Evolutionary conservation across 495 filamentous ascomycete species (phyloP), one percentile per base, ranked within the genome.

Genomic region (Penicillium alfredii): DNA sequence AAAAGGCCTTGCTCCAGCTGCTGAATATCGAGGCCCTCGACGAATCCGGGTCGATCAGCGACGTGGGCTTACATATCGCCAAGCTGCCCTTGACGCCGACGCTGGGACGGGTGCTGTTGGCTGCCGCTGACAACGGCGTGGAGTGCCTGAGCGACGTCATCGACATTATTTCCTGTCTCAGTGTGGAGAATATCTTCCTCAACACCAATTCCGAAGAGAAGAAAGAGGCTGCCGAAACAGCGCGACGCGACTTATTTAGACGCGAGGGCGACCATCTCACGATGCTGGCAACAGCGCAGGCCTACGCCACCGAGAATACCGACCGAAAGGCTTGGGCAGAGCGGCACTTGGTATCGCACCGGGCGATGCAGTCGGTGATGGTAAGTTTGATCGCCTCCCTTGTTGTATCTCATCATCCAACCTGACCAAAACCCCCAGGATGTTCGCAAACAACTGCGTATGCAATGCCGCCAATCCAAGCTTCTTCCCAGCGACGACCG

Each of bases 191-290:
- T 41, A 80, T 97, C 31, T 95, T 94, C 56, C 58, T 89, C 8
- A 86, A 87, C 33, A 68, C 84, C 0, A 76, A 74, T 4, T 81
- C 84, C 0, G 92, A 96, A 38, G 89, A 95, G 44, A 80, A 76
- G 30, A 78, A 77, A 28, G 88, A 94, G 44, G 71, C 81, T 30
- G 83, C 84, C 1, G 84, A 90, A 40, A 65, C 69, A 7, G 76
- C 78, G 6, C 74, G 88, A 11, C 77, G 74, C 14, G 82, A 88
- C 48, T 72, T 98, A 1, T 78, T 75, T 36, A 73, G 85, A 3
- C 68, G 88, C 28, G 84, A 94, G 58, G 93, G 93, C 13, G 93
- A 99, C 52, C 81, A 96, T 40, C 60, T 97, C 33, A 95, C 89
- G 1, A 76, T 89, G 49, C 66, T 99, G 1, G 77, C 78, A 0